Evolutionary conservation across 2,329 filamentous ascomycete genomes (phyloP).

Genomic region (Dactylonectria macrodidyma): DNA sequence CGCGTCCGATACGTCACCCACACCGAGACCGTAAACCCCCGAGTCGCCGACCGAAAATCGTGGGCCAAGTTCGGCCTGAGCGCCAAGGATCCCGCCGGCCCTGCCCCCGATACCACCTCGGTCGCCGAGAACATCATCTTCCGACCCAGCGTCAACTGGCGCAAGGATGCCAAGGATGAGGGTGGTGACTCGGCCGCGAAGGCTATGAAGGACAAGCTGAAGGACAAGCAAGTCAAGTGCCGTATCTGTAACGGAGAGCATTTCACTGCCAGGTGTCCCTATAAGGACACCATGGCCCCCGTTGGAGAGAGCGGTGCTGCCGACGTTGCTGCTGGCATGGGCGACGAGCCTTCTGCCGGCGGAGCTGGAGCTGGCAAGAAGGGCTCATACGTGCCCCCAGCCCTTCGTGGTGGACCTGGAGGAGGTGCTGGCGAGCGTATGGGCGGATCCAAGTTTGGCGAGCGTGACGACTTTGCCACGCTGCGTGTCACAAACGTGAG

Average conservation of each 20-base stretch:
- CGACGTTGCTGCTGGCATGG: conserved; percentile 70
- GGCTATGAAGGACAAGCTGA: conserved; percentile 85
- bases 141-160: conserved; percentile 94
- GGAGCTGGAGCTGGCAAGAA: conserved; percentile 75
- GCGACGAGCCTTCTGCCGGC: conserved; percentile 64
- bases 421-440: conserved; percentile 84
- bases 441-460: conserved; percentile 84
- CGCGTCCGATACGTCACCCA: conserved; percentile 93
- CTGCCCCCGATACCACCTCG: conserved; percentile 89
- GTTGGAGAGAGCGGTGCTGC: conserved; percentile 73
- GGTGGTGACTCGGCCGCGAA: conserved; percentile 81
- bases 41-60: conserved; percentile 92
- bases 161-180: conserved; percentile 88
- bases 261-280: conserved; percentile 98
- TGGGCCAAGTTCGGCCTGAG: conserved; percentile 96
- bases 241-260: conserved; percentile 99
- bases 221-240: conserved; percentile 99
- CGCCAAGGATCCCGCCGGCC: conserved; percentile 86
- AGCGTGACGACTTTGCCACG: conserved; percentile 96
- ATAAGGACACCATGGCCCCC: conserved; percentile 99
- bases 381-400: conserved; percentile 93
- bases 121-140: conserved; percentile 99
- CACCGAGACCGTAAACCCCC: conserved; percentile 95
- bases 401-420: conserved; percentile 80
- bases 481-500: conserved; percentile 97